These are phyloP conservation scores for Penicillium chermesinum DNA, from an alignment of 495 filamentous ascomycete genomes.

Conservation along the genomic window DNA sequence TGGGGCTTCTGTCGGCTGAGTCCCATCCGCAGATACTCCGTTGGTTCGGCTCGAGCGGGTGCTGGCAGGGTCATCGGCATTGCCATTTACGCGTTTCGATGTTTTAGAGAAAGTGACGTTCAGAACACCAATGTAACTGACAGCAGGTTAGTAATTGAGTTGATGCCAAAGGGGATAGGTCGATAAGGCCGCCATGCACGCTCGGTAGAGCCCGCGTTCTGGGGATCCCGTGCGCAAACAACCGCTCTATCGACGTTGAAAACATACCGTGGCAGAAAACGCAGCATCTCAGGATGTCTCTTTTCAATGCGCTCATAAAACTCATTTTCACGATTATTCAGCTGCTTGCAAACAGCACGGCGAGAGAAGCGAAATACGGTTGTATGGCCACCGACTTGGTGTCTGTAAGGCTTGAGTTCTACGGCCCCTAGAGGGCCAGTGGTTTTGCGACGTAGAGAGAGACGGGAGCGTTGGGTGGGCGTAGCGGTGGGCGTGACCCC, in stretches of 20 bases:
- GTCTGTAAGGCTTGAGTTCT: slow-evolving; percentile 92
- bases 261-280: slow-evolving; percentile 84
- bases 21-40: slow-evolving; percentile 9
- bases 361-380: slow-evolving; percentile 94
- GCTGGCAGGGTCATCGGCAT: slow-evolving; percentile 19
- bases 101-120: slow-evolving; percentile 95
- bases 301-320: slow-evolving; percentile 96
- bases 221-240: too few relatives aligned
- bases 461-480: slow-evolving; percentile 35
- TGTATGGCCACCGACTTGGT: slow-evolving; percentile 95
- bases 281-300: slow-evolving; percentile 80
- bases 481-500: slow-evolving; percentile 60
- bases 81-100: slow-evolving; percentile 56
- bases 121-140: slow-evolving; percentile 87
- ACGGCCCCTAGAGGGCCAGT: slow-evolving; percentile 77
- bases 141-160: slow-evolving; percentile 12
- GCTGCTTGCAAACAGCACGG: slow-evolving; percentile 92
- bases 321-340: slow-evolving; percentile 95
- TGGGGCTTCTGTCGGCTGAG: slow-evolving; percentile 15
- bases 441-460: slow-evolving; percentile 29
- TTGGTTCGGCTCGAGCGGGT: slow-evolving; percentile 17
- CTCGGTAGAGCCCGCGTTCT: too few relatives aligned
- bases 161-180: too few relatives aligned
- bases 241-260: background rate
- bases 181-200: too few relatives aligned